Base-by-base conservation (phyloP, 129 eudicot species). In the Flaveria brownii region DNA sequence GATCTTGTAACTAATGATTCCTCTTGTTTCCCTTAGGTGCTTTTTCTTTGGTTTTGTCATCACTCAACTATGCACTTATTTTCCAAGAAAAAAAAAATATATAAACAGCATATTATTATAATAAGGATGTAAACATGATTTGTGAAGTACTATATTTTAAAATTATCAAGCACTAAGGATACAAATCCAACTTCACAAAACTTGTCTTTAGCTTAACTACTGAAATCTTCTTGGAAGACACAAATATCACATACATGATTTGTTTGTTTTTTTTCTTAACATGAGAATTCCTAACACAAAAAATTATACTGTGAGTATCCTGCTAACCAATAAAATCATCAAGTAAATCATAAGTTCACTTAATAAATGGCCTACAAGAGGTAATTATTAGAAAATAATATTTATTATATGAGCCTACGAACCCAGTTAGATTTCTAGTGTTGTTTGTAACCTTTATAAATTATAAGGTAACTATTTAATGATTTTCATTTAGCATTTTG, bases 1-100 rank as follows among this genome's bases (percentile, higher is more conserved):
- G 66, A 88, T 88, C 87, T 88, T 78, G 52, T 74, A 42, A 39
- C 61, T 70, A 56, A 71, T 74, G 86, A 88, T 88, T 46, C 92
- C 92, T 22, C 62, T 72, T 75, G 68, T 66, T 57, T 74, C 56
- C 62, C 28, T 26, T 67, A 7, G 76, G 74, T 80, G 74, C 63
- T 65, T 49, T 57, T 72, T 42, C 74, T n/a, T 61, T 70, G 79
- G 51, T 76, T 83, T 83, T 80, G 84, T 74, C 84, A 80, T 80
- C 80, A 50, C 66, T 60, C 43, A 51, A 63, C 17, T 54, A 65
- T 63, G 49, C 18, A 11, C 61, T 22, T 16, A 36, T 2, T 55
- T 77, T 42, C 26, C 26, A 22, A 77, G 57, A 68, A 41, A n/a
- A 43, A 43, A 43, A 41, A 1, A 0, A 22, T 9, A 59, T 15